Evolutionary conservation across 139 green algal genomes (phyloP), one percentile per base, ranked within the genome.

Genomic region (Chlorella sp.): DNA sequence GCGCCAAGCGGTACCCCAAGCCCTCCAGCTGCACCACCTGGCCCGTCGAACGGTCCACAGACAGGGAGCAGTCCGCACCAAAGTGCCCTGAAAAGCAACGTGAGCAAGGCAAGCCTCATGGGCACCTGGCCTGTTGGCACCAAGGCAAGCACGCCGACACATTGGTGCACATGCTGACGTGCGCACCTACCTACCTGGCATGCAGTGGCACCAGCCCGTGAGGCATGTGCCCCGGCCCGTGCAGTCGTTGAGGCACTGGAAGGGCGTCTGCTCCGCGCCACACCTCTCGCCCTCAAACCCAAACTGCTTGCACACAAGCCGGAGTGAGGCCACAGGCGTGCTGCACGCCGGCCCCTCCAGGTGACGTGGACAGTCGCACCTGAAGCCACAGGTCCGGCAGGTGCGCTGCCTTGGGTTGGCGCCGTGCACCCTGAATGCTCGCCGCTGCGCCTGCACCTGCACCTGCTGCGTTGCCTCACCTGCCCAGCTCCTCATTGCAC

Each of bases 61-160:
- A 79, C 35, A 83, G 51, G 0, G 77, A 83, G 50, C 77, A 83
- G 69, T 83, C 77, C 0, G 50, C 77, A 1, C 77, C 77, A 49
- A 75, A 83, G 62, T 73, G 75, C 1, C 77, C 77, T 83, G 76
- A 6, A 3, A 32, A 51, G 5, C 5, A n/a, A 5, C n/a, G 26
- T 6, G 23, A 42, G 60, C 33, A 51, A n/a, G n/a, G n/a, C n/a
- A n/a, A n/a, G n/a, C n/a, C n/a, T n/a, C n/a, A n/a, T n/a, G n/a
- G n/a, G n/a, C n/a, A n/a, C n/a, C n/a, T n/a, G n/a, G n/a, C n/a
- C n/a, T n/a, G n/a, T n/a, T n/a, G n/a, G n/a, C n/a, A n/a, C n/a
- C n/a, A n/a, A n/a, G n/a, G n/a, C 68, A 74, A 23, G 3, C 68
- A 51, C 4, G 14, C 20, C 4, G 30, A 10, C 35, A 14, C 3